phyloP scores from a whole-genome alignment of 805 yeast species.

The Metschnikowia santaceciliae region DNA sequence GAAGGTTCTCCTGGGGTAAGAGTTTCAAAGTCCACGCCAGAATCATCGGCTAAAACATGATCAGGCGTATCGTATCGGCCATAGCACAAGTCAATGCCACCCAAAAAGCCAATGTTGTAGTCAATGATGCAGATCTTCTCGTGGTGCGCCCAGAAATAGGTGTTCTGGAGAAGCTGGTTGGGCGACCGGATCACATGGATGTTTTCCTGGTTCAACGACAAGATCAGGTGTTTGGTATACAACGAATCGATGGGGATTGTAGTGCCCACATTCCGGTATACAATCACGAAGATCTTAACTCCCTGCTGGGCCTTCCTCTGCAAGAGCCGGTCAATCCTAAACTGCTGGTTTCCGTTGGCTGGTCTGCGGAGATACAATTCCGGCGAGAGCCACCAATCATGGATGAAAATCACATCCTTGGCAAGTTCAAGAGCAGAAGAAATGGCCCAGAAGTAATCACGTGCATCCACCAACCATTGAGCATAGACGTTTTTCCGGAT shows the following conservation, averaged over 20 bases:
- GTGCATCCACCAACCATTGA: slow-evolving; percentile 94
- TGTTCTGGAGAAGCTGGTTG: slow-evolving; percentile 86
- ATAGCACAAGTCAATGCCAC: slow-evolving; percentile 93
- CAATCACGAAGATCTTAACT: slow-evolving; percentile 85
- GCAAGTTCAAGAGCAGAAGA: slow-evolving; percentile 92
- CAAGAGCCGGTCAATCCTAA: slow-evolving; percentile 83
- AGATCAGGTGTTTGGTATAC: slow-evolving; percentile 90
- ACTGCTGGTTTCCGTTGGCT: slow-evolving; percentile 90
- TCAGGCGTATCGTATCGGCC: slow-evolving; percentile 97
- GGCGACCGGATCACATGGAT: slow-evolving; percentile 92
- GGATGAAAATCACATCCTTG: slow-evolving; percentile 85
- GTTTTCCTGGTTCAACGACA: slow-evolving; percentile 75
- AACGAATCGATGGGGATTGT: slow-evolving; percentile 91
- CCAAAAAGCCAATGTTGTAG: slow-evolving; percentile 82
- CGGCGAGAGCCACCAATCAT: slow-evolving; percentile 99
- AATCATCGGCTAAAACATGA: slow-evolving; percentile 82
- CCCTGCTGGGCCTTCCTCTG: slow-evolving; percentile 92
- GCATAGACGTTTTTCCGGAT: slow-evolving; percentile 80
- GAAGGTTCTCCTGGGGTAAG: slow-evolving; percentile 29
- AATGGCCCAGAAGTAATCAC: slow-evolving; percentile 96
- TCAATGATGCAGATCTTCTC: slow-evolving; percentile 88
- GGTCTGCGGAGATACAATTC: slow-evolving; percentile 92
- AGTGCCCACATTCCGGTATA: slow-evolving; percentile 89
- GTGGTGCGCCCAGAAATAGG: slow-evolving; percentile 98
- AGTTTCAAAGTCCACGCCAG: slow-evolving; percentile 30